Conservation (phyloP, 2,329 filamentous ascomycete species). For the Aspergillus hortae region DNA sequence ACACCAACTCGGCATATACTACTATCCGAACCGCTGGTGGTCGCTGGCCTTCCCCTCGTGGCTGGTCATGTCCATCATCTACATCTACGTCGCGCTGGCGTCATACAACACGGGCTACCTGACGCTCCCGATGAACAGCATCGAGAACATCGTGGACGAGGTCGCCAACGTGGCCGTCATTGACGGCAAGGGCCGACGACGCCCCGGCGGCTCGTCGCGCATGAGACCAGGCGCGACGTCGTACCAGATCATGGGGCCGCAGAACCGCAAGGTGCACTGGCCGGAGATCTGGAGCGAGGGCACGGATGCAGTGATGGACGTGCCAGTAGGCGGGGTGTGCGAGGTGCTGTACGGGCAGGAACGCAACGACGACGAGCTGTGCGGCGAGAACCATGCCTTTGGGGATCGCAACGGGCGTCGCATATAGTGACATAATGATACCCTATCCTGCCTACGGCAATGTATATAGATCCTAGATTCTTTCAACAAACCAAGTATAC, state of each 20-base stretch:
- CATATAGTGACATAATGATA: conserved; percentile 1
- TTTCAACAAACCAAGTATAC: not conserved
- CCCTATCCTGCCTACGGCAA: not conserved
- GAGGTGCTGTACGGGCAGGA: conserved; percentile 81
- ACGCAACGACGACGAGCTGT: conserved; percentile 34
- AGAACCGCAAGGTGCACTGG: conserved; percentile 62
- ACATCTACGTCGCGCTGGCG: conserved; percentile 91
- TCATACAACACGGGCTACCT: conserved; percentile 86
- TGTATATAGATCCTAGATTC: not conserved
- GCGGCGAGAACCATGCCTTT: conserved; percentile 8
- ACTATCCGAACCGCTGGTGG: conserved; percentile 99
- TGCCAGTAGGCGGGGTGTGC: conserved; percentile 90
- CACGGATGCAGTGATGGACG: conserved; percentile 96
- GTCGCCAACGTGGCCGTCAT: conserved; percentile 81
- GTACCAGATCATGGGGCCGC: conserved; percentile 40
- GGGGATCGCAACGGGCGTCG: not conserved
- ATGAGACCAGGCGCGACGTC: conserved; percentile 40
- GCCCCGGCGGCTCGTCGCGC: conserved; percentile 41
- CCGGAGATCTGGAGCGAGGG: conserved; percentile 81
- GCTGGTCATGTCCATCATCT: conserved; percentile 81
- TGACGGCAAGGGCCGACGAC: conserved; percentile 64
- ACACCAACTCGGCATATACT: conserved; percentile 88
- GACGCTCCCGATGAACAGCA: conserved; percentile 71
- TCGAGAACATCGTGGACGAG: conserved; percentile 90
- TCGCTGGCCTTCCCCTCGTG: conserved; percentile 86